Evolutionary conservation across 768 basidiomycete species (phyloP), one percentile per base, ranked within the genome.

Genomic region (Hypholoma sublateritium): DNA sequence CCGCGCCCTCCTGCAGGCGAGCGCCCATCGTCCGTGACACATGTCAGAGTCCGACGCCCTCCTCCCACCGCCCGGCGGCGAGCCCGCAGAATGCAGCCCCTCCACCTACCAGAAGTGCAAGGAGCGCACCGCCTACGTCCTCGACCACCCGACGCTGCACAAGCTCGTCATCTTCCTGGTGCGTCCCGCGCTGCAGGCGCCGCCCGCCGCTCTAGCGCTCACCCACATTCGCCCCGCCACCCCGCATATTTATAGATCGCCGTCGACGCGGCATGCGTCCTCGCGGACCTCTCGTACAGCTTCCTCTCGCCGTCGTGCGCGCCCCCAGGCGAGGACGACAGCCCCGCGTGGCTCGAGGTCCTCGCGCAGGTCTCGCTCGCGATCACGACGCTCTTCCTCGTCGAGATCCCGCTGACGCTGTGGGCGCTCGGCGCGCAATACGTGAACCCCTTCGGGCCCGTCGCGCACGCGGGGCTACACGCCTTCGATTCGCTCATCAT

Each of bases 401-500:
- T 86, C 58, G 92, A 93, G 83, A 88, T 93, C 50, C 88, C 91
- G 2, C 57, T 89, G 45, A 73, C 82, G 1, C 56, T 89, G 12
- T 91, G 83, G 82, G 81, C 87, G 0, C 78, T 89, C 28, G 90
- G 91, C 6, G 44, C 66, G n/a, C 64, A 70, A 34, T 86, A 75
- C 65, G 89, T 87, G 66, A 77, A 84, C 62, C 91, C 92, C 3
- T 77, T 82, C 57, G 78, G 75, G n/a, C 68, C 66, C 5, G 68
- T 81, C 2, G 71, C 77, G 1, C 85, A 88, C 60, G 78, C 88
- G 11, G 62, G 69, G 2, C 70, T 93, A n/a, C 91, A 93, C 67
- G 64, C 86, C 22, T 89, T 93, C 63, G 92, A 93, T 72, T 82
- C 84, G 7, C 48, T 80, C 41, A 79, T 93, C 58, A 86, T 93